These are phyloP conservation scores for Botrytis paeoniae DNA, from an alignment of 2,329 filamentous ascomycete species.

Conservation along the genomic window DNA sequence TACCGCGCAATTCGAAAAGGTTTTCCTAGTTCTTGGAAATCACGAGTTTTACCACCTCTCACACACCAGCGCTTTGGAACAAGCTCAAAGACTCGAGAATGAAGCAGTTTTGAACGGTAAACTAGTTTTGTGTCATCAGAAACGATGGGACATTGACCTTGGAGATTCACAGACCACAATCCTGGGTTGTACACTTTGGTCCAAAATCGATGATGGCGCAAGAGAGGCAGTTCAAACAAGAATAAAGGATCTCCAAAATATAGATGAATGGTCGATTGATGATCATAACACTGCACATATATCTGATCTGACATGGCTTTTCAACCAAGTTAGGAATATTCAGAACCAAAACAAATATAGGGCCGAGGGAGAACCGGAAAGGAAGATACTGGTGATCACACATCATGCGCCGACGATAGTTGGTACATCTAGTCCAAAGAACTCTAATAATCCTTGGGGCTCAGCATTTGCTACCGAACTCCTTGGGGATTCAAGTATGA, in stretches of 20 bases:
- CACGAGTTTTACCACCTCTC: slow-evolving; percentile 45
- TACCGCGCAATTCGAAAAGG: slow-evolving; percentile 41
- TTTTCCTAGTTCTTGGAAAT: slow-evolving; percentile 48
- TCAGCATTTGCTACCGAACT: slow-evolving; percentile 55
- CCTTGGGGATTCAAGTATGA: slow-evolving; percentile 29
- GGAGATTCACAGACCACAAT: slow-evolving; percentile 40
- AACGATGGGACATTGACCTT: slow-evolving; percentile 39
- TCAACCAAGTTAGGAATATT: slow-evolving; percentile 38
- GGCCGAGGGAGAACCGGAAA: slow-evolving; percentile 34
- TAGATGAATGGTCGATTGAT: slow-evolving; percentile 21
- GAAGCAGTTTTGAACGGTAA: slow-evolving; percentile 23
- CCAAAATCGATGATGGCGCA: slow-evolving; percentile 42
- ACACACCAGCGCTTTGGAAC: slow-evolving; percentile 32
- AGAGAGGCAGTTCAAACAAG: slow-evolving; percentile 24
- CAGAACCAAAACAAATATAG: slow-evolving; percentile 17
- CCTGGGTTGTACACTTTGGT: slow-evolving; percentile 51
- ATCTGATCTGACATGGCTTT: slow-evolving; percentile 41
- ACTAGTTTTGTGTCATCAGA: slow-evolving; percentile 43
- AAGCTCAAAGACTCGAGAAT: slow-evolving; percentile 18
- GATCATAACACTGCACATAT: slow-evolving; percentile 19
- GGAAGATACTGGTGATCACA: slow-evolving; percentile 41
- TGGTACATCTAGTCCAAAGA: slow-evolving; percentile 46
- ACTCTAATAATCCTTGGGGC: slow-evolving; percentile 38
- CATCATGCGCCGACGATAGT: slow-evolving; percentile 45
- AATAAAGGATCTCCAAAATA: slow-evolving; percentile 24